Percentiles rank a stretch among this genome's conserved stretches.
These are phyloP conservation scores for Verticillium alfalfae DNA, from an alignment of 2,329 filamentous ascomycete species.

Conservation along the genomic window DNA sequence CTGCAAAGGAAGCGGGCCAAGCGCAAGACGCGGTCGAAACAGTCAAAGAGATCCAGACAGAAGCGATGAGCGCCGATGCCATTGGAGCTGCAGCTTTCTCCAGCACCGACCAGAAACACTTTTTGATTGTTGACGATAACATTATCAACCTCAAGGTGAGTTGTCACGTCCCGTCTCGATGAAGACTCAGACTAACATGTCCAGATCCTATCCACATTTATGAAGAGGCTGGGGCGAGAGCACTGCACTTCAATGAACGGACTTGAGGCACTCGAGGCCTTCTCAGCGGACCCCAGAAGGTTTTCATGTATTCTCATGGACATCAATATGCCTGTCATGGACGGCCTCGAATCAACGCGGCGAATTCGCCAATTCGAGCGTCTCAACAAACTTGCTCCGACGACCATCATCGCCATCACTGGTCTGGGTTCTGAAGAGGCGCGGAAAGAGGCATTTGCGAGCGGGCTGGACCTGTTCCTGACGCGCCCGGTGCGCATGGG, in stretches of 20 bases:
- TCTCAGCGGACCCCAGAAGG: slow-evolving; percentile 3
- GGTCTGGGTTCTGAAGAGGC: slow-evolving; percentile 34
- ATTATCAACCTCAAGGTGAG: slow-evolving; percentile 23
- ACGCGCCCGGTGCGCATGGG: slow-evolving; percentile 36
- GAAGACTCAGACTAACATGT: not conserved
- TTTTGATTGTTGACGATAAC: slow-evolving; percentile 29
- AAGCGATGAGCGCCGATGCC: not conserved
- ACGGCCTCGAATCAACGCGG: slow-evolving; percentile 32
- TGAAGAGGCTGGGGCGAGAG: slow-evolving; percentile 27
- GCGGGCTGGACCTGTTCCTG: slow-evolving; percentile 38
- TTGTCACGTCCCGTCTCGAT: not conserved
- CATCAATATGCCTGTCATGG: slow-evolving; percentile 41
- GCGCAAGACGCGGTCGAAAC: too few species aligned
- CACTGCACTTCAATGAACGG: slow-evolving; percentile 34
- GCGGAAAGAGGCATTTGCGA: slow-evolving; percentile 37
- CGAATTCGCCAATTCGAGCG: slow-evolving; percentile 35
- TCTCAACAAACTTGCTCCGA: slow-evolving; percentile 26
- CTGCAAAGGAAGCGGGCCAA: too few species aligned
- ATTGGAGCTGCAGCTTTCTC: not conserved
- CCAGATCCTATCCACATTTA: slow-evolving; percentile 26
- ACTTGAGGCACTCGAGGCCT: slow-evolving; percentile 30
- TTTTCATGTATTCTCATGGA: slow-evolving; percentile 18
- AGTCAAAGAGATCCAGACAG: too few species aligned
- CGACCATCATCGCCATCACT: slow-evolving; percentile 37
- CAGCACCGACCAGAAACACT: slow-evolving; percentile 2